These are phyloP conservation scores for Fusarium sp. DNA, from an alignment of 2,329 filamentous ascomycete genomes.

Conservation along the genomic window DNA sequence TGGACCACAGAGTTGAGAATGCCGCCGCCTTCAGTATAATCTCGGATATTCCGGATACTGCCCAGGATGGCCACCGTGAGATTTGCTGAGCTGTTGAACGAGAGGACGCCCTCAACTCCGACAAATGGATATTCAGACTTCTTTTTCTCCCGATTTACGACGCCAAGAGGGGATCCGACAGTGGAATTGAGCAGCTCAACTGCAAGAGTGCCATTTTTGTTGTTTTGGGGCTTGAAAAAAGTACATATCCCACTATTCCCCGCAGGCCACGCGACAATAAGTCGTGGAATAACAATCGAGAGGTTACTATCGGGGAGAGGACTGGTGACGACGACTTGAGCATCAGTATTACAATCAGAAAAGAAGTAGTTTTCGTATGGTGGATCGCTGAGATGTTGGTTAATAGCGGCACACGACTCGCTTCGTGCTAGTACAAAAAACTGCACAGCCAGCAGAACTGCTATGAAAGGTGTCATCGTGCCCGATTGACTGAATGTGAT, in stretches of 20 bases:
- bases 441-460: background rate
- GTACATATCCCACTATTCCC: constrained; percentile 74
- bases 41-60: constrained; percentile 74
- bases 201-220: constrained; percentile 67
- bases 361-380: constrained; percentile 78
- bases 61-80: constrained; percentile 72
- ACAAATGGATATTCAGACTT: constrained; percentile 59
- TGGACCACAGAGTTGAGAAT: constrained; percentile 68
- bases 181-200: constrained; percentile 68
- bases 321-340: constrained; percentile 73
- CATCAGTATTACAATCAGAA: constrained; percentile 72
- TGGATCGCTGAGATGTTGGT: constrained; percentile 63
- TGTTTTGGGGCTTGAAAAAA: constrained; percentile 70
- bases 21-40: constrained; percentile 72
- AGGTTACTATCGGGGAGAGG: constrained; percentile 68
- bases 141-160: constrained; percentile 57
- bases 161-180: constrained; percentile 60
- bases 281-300: constrained; percentile 68
- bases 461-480: background rate
- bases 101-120: constrained; percentile 67
- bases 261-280: constrained; percentile 75
- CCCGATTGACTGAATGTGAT: background rate
- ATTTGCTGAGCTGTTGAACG: constrained; percentile 71
- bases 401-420: constrained; percentile 10
- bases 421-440: background rate